Evolutionary conservation across 495 filamentous ascomycete genomes (phyloP).

Genomic region (Penicillium tannophilum): DNA sequence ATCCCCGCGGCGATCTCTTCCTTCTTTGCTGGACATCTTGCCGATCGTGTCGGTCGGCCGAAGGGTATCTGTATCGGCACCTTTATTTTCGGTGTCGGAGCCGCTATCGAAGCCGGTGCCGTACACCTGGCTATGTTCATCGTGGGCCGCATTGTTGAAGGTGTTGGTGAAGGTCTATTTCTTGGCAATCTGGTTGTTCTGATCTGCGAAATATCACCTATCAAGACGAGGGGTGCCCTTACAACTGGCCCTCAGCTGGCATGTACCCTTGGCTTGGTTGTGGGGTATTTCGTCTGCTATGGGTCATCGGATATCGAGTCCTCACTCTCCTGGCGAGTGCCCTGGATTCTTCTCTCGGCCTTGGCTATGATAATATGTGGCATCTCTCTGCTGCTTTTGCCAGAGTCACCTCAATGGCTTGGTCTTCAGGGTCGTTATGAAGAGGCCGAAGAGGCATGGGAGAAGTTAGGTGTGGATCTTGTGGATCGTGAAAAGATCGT

Average conservation of each 20-base stretch:
- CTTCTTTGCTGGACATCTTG: conserved; percentile 63
- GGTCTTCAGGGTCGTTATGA: conserved; percentile 37
- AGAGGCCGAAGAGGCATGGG: conserved; percentile 41
- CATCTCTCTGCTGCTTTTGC: conserved; percentile 40
- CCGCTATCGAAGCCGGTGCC: conserved; percentile 51
- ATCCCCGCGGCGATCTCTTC: conserved; percentile 63
- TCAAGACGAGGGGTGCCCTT: conserved; percentile 51
- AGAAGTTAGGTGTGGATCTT: conserved; percentile 49
- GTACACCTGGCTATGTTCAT: conserved; percentile 55
- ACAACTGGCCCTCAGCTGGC: conserved; percentile 58
- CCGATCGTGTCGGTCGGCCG: conserved; percentile 60
- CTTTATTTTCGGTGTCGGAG: conserved; percentile 57
- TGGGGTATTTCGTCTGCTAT: conserved; percentile 67
- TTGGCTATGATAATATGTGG: conserved; percentile 43
- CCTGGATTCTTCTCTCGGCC: conserved; percentile 49
- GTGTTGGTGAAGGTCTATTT: conserved; percentile 62
- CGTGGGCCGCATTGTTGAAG: conserved; percentile 55
- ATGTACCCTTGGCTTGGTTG: conserved; percentile 51
- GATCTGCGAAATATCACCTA: conserved; percentile 64
- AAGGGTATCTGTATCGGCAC: conserved; percentile 54
- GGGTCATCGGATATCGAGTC: conserved; percentile 51
- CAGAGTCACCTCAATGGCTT: conserved; percentile 54
- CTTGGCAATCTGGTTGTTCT: conserved; percentile 58
- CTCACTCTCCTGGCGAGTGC: conserved; percentile 60
- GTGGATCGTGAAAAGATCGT: conserved; percentile 55